Evolutionary conservation across 2,329 filamentous ascomycete genomes (phyloP), one percentile per base, ranked within the genome.

Genomic region (Colletotrichum sp.): DNA sequence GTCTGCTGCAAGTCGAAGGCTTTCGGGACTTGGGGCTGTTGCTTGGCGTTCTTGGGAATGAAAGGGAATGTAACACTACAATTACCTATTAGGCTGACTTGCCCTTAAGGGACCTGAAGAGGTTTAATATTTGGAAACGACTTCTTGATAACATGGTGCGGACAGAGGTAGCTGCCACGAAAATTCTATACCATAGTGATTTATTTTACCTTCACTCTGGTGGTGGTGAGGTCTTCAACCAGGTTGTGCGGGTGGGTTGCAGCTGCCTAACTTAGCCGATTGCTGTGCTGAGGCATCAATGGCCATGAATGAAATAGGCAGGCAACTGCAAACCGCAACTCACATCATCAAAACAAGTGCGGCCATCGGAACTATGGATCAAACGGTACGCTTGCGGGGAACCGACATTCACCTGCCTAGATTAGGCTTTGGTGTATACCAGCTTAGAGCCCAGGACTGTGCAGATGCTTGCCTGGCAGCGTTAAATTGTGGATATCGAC

Each of bases 401-500:
- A 79, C 81, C 2, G 65, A 26, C 36, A 55, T 26, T 12, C 73
- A 73, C 16, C 93, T 95, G 21, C 94, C 94, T 28, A 88, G 87
- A 32, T 88, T 95, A 12, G 94, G 93, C 14, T 94, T 95, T 79
- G 94, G 94, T 65, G 92, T 95, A 75, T 95, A 94, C 84, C 89
- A 89, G 75, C 91, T 92, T 7, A 87, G 87, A 4, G 81, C 86
- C 48, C 81, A 88, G 56, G 85, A 87, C 76, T 94, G 92, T 82
- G 85, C 88, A 12, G 81, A 87, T 38, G 92, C 93, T 2, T 92
- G 90, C 78, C 84, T 90, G 5, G 86, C 86, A 59, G 94, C 92
- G 2, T 84, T 94, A 67, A 84, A 87, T 48, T 82, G 83, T 10
- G 91, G 91, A 34, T 93, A 93, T 81, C 88, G 91, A 43, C 91